Base-by-base conservation (phyloP, 805 yeast genomes). In the Metschnikowia lachancei region DNA sequence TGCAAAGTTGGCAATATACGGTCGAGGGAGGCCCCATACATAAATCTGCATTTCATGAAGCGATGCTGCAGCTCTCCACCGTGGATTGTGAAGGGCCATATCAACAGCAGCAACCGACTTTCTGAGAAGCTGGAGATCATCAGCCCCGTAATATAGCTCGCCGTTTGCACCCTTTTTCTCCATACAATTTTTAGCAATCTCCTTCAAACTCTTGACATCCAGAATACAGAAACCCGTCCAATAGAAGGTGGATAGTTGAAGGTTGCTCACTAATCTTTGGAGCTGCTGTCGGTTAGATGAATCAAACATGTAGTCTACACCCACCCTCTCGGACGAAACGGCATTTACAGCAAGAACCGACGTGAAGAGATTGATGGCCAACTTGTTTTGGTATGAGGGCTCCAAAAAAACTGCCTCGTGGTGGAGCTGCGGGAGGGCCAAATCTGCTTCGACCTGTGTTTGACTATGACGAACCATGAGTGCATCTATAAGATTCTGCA, bases 301-400 rank as follows among this genome's bases (percentile, higher is more conserved):
- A 66, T 83, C 83, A 57, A 84, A 84, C 87, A 84, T 82, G 61
- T 81, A 84, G 60, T 84, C 90, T 19, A 74, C 69, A 52, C 78
- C 91, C 4, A 69, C 73, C 40, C 89, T 63, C 57, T 83, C 88
- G 0, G 89, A 83, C 4, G 88, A 79, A 2, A 84, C 85, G 0
- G 90, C 87, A 66, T 84, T 84, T 2, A 82, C 80, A 1, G 88
- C 87, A 37, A 84, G 65, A 1, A 83, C 87, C 0, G 87, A 79
- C 7, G 80, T 76, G 57, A 84, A 84, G 9, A 84, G 63, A 57
- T 84, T 83, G 16, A 84, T 70, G 0, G 88, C 76, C 10, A 83
- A 51, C 54, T 71, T 78, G 57, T 84, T 83, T 51, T 80, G 83
- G 53, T 65, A 76, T 0, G 88, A 81, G 0, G 90, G 89, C 41